These are phyloP conservation scores for Bullera alba DNA, from an alignment of 768 basidiomycete genomes.

Conservation along the genomic window DNA sequence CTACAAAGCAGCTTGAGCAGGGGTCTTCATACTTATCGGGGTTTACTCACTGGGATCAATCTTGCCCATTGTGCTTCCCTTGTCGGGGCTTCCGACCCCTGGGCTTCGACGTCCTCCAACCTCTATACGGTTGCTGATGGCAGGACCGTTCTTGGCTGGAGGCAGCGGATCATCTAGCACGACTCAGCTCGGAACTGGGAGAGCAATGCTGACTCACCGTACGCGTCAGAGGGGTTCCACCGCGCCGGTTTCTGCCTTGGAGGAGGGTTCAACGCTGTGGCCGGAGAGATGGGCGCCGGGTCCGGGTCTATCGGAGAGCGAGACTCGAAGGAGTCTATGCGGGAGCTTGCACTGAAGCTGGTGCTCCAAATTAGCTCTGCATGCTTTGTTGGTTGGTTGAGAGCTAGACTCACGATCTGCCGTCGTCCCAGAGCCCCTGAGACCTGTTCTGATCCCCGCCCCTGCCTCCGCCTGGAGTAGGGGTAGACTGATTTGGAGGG, in stretches of 20 bases:
- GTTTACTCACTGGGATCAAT: conserved; percentile 36
- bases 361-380: background rate
- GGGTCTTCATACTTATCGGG: background rate
- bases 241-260: conserved; percentile 19
- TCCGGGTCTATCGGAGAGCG: conserved; percentile 16
- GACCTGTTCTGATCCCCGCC: conserved; percentile 32
- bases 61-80: conserved; percentile 16
- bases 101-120: conserved; percentile 8
- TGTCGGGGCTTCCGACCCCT: conserved; percentile 26
- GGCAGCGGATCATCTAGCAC: conserved; percentile 30
- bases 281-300: conserved; percentile 1
- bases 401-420: conserved; percentile 22
- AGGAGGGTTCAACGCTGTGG: conserved; percentile 12
- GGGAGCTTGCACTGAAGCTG: background rate
- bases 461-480: conserved; percentile 18
- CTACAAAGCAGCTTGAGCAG: conserved; percentile 14
- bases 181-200: background rate
- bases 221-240: conserved; percentile 42
- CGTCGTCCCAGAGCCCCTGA: conserved; percentile 14
- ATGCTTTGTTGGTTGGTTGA: no score
- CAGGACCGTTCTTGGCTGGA: conserved; percentile 6
- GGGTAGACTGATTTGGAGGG: background rate
- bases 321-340: conserved; percentile 29
- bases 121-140: conserved; percentile 7
- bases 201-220: conserved; percentile 21